Percentiles rank a stretch among this genome's conserved stretches.
These are phyloP conservation scores for Didymella glomerata DNA, from an alignment of 2,329 filamentous ascomycete species.

Conservation along the genomic window DNA sequence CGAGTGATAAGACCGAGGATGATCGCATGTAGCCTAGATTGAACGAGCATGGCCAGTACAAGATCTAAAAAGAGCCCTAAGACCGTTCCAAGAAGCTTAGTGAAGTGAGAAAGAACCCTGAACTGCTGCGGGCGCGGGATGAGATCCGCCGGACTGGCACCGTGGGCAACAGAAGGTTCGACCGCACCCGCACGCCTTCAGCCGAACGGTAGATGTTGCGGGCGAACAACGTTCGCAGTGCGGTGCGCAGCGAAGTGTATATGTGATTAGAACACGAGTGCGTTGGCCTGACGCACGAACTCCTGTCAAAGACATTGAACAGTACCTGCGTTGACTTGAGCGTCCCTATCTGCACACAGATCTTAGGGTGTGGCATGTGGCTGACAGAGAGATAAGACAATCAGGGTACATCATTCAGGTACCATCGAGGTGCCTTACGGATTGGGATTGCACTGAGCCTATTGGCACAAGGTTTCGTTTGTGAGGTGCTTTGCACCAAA, in stretches of 20 bases:
- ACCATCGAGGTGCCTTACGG: not conserved
- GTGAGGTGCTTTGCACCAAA: not conserved
- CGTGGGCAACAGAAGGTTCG: conserved; percentile 2
- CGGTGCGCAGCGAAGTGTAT: not conserved
- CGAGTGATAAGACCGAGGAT: conserved; percentile 10
- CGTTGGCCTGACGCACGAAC: not conserved
- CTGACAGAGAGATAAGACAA: conserved; percentile 9
- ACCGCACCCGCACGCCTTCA: not conserved
- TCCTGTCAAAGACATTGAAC: not conserved
- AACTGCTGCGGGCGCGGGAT: conserved; percentile 4
- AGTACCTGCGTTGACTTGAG: not conserved
- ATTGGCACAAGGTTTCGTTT: conserved; percentile 3
- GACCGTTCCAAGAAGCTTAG: conserved; percentile 10
- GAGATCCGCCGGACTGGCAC: conserved; percentile 11
- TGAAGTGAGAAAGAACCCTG: conserved; percentile 2
- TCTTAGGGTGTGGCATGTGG: not conserved
- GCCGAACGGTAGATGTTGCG: not conserved
- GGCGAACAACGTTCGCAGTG: not conserved
- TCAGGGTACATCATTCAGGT: conserved; percentile 5
- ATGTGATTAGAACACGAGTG: not conserved
- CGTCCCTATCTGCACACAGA: not conserved
- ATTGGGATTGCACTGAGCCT: not conserved
- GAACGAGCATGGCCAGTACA: conserved; percentile 4
- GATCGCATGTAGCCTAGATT: conserved; percentile 2
- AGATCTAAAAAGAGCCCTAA: not conserved